Evolutionary conservation across 371 early-diverging fungal genomes (phyloP).

Genomic region (Cokeromyces recurvatus): DNA sequence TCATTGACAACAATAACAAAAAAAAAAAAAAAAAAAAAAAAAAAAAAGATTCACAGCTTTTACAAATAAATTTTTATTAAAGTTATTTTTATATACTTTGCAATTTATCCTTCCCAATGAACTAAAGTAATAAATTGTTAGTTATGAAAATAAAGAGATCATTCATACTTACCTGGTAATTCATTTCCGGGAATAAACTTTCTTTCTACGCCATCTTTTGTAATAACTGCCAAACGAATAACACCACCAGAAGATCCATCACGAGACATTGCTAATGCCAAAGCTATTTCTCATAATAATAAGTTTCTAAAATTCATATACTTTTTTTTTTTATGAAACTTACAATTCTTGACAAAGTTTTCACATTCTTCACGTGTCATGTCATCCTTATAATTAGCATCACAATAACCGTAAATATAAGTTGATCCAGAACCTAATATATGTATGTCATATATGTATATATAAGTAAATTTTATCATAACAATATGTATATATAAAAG

Average conservation of each 20-base stretch:
- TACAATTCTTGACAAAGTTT: conserved; percentile 94
- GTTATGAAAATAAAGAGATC: too few species aligned
- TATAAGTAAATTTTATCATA: too few species aligned
- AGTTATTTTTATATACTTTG: too few species aligned
- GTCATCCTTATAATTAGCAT: conserved; percentile 76
- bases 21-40: too few species aligned
- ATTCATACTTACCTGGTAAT: conserved; percentile 57
- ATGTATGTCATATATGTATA: background rate
- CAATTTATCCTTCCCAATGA: conserved; percentile 19
- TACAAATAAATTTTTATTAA: too few species aligned
- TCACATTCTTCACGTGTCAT: conserved; percentile 93
- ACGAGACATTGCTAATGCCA: conserved; percentile 95
- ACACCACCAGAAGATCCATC: conserved; percentile 99
- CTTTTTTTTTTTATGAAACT: conserved; percentile 13
- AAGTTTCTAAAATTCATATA: too few species aligned
- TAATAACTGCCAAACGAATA: conserved; percentile 95
- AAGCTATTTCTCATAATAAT: too few species aligned
- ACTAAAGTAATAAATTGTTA: conserved; percentile 7
- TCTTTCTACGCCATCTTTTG: conserved; percentile 87
- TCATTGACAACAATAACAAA: too few species aligned
- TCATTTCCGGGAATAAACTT: conserved; percentile 88
- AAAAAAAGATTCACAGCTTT: too few species aligned
- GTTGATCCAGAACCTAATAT: conserved; percentile 90
- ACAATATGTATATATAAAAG: too few species aligned
- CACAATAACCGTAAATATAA: conserved; percentile 98